Base-by-base conservation (phyloP, 371 early-diverging fungal genomes). In the Mucor indicus region DNA sequence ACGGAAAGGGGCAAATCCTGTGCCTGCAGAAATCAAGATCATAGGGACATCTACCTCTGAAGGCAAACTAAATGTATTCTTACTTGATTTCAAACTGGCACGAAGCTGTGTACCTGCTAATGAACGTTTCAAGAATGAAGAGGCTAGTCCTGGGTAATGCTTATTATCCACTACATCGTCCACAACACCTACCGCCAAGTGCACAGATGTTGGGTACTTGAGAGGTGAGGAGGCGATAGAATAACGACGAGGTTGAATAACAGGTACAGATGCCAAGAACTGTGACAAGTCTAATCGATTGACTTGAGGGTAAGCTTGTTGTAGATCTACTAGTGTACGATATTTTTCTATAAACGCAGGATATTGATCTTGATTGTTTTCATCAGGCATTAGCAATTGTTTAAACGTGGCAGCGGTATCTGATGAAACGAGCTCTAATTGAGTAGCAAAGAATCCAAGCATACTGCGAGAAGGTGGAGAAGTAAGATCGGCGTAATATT, bases 1-100 rank as follows among this genome's bases (percentile, higher is more conserved):
- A 30, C 91, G 79, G 86, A 96, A 92, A 3, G 96, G 93, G 2
- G 95, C 87, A 15, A 95, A 75, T n/a, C 95, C 95, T 1, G 92
- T 89, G 15, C 93, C 92, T 11, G 78, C 71, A 25, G 63, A 69
- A 39, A 83, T 72, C 77, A 86, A 74, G 32, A 85, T 67, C 1
- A 81, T 53, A 2, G 84, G 84, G 11, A 55, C 48, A 1, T 23
- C 35, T 4, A 65, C 49, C 35, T 69, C 72, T 0, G 37, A 15
- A 6, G 84, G 81, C 40, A 70, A 35, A 12, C 53, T 50, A 43
- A 72, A 70, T 0, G 72, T 50, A 17, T 48, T 63, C 63, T 67
- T 70, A 55, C 69, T 59, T 19, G 68, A 66, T 19, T 76, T 76
- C 46, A 76, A 53, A 4, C 42, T n/a, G 9, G 73, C 71, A 32